phyloP scores from a whole-genome alignment of 2,329 filamentous ascomycete genomes.

The Xylariales sp. region DNA sequence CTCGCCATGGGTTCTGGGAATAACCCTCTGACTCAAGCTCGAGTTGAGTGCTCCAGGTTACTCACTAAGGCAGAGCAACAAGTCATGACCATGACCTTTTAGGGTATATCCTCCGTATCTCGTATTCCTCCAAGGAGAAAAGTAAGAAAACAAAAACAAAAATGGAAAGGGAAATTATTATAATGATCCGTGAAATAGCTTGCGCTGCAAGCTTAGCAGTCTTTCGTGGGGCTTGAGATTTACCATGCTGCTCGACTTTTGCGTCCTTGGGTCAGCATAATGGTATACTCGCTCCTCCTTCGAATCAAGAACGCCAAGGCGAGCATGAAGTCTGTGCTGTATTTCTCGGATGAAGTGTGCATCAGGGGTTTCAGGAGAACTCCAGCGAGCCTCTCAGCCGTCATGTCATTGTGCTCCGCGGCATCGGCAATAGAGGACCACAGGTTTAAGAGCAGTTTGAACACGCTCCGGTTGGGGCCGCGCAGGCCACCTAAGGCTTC shows the following conservation, averaged over 20 bases:
- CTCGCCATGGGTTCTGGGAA: no score
- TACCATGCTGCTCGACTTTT: slow-evolving; percentile 9
- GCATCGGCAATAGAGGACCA: slow-evolving; percentile 37
- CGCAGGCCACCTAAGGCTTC: slow-evolving; percentile 36
- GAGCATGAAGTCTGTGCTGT: slow-evolving; percentile 36
- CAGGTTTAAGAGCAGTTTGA: slow-evolving; percentile 38
- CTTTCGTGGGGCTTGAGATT: no score
- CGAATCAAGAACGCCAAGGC: slow-evolving; percentile 39
- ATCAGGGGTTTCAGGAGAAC: slow-evolving; percentile 34
- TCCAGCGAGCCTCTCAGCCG: slow-evolving; percentile 35
- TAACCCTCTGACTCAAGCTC: no score
- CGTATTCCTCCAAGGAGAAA: no score
- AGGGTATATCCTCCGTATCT: neutral
- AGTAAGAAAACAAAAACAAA: no score
- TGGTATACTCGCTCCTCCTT: slow-evolving; percentile 34
- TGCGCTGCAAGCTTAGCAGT: no score
- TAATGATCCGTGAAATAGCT: no score
- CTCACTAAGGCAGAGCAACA: neutral
- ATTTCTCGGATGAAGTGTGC: slow-evolving; percentile 27
- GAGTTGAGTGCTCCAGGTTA: no score
- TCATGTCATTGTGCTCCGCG: slow-evolving; percentile 36
- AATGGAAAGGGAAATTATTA: no score
- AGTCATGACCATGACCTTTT: neutral
- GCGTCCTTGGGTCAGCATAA: slow-evolving; percentile 26
- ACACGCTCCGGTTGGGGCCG: slow-evolving; percentile 29